A percentile compares a stretch with the other conserved stretches of the same genome.
These are phyloP conservation scores for Melaleuca alternifolia DNA, from an alignment of 345 rosid species.

Conservation along the genomic window DNA sequence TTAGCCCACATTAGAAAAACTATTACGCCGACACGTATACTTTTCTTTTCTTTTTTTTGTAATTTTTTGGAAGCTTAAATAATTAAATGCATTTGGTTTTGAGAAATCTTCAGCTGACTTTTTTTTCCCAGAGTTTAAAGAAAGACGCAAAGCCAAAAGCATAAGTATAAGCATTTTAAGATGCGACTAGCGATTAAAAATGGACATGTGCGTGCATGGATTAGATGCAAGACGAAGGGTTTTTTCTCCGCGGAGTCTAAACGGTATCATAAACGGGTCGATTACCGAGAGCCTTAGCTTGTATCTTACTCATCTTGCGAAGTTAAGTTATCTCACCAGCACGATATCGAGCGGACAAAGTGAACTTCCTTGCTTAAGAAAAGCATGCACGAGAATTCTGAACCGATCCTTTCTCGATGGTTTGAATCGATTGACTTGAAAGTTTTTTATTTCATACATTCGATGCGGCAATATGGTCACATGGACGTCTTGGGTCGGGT, in stretches of 20 bases:
- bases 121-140: accelerated
- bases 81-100: no score
- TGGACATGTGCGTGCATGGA: not conserved
- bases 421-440: not conserved
- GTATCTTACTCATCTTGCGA: not conserved
- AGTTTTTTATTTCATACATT: not conserved
- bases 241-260: not conserved
- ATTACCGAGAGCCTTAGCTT: not conserved
- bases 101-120: not conserved
- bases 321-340: not conserved
- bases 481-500: not conserved
- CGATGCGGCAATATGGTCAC: not conserved
- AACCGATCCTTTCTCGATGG: not conserved
- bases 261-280: accelerated
- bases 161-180: not conserved
- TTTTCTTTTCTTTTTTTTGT: no score
- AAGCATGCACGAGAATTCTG: no score
- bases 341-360: not conserved
- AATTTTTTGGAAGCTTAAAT: no score
- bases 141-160: not conserved
- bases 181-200: not conserved
- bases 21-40: no score
- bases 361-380: not conserved
- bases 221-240: not conserved
- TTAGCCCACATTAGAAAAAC: no score